Percentiles rank a stretch among this genome's conserved stretches.
These are phyloP conservation scores for Colletotrichum endophyticum DNA, from an alignment of 2,329 filamentous ascomycete genomes.

Conservation along the genomic window DNA sequence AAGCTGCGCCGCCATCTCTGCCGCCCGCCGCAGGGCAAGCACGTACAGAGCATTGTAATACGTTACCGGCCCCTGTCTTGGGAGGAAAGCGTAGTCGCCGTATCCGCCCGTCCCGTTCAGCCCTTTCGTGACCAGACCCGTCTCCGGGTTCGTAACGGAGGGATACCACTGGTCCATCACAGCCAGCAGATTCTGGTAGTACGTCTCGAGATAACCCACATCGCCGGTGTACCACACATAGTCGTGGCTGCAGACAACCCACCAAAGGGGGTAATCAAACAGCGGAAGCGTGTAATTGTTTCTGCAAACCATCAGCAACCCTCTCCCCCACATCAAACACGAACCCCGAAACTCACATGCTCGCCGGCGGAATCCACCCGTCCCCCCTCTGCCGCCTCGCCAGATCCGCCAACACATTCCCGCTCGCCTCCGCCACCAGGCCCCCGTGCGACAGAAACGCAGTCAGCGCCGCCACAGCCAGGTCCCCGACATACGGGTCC, in stretches of 20 bases:
- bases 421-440: slow-evolving; percentile 39
- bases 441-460: slow-evolving; percentile 48
- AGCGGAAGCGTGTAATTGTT: slow-evolving; percentile 51
- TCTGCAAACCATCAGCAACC: slow-evolving; percentile 25
- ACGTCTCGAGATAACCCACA: slow-evolving; percentile 40
- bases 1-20: slow-evolving; percentile 41
- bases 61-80: slow-evolving; percentile 49
- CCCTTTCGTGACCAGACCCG: slow-evolving; percentile 46
- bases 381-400: slow-evolving; percentile 52
- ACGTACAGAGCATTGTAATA: slow-evolving; percentile 60
- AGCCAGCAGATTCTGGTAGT: slow-evolving; percentile 44
- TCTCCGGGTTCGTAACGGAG: slow-evolving; percentile 41
- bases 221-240: slow-evolving; percentile 56
- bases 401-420: slow-evolving; percentile 55
- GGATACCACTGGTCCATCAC: slow-evolving; percentile 53
- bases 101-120: slow-evolving; percentile 36
- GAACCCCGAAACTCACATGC: slow-evolving; percentile 42
- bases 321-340: not conserved
- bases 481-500: slow-evolving; percentile 57
- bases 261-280: slow-evolving; percentile 59
- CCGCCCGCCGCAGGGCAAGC: slow-evolving; percentile 47
- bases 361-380: slow-evolving; percentile 60
- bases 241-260: slow-evolving; percentile 54
- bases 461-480: slow-evolving; percentile 53
- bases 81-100: slow-evolving; percentile 58